A percentile compares a stretch with the other conserved stretches of the same genome.
Evolutionary conservation across 2,329 filamentous ascomycete species (phyloP).

Genomic region (Cucurbitaria berberidis): DNA sequence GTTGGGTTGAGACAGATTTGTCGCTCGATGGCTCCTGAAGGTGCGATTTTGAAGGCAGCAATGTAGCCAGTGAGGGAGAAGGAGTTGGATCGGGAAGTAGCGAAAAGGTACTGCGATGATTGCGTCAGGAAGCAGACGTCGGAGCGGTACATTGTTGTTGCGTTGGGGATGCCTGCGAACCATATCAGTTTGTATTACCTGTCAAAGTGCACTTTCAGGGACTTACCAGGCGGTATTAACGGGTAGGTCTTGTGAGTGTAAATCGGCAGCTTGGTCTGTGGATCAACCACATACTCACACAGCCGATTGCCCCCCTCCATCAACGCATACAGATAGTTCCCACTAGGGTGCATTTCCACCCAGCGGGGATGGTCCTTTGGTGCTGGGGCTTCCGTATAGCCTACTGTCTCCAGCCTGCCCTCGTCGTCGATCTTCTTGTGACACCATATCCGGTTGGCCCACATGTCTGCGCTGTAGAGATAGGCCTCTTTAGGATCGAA

Average conservation of each 20-base stretch:
- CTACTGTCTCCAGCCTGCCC: constrained; percentile 71
- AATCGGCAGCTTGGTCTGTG: constrained; percentile 72
- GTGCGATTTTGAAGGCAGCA: constrained; percentile 74
- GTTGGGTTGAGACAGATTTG: constrained; percentile 85
- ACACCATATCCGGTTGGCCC: constrained; percentile 82
- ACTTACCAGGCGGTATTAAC: constrained; percentile 75
- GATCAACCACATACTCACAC: constrained; percentile 81
- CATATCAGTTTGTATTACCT: constrained; percentile 1
- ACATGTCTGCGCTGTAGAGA: constrained; percentile 80
- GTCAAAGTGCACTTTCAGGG: background rate
- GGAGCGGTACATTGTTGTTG: constrained; percentile 73
- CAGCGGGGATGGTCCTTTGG: constrained; percentile 81
- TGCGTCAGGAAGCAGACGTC: constrained; percentile 79
- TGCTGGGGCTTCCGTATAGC: constrained; percentile 73
- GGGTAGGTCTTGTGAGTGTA: constrained; percentile 80
- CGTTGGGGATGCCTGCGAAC: constrained; percentile 51
- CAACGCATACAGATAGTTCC: constrained; percentile 80
- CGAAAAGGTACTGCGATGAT: constrained; percentile 78
- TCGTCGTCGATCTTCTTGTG: constrained; percentile 71
- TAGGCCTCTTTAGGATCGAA: constrained; percentile 76
- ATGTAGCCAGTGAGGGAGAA: constrained; percentile 81
- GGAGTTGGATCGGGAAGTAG: constrained; percentile 79
- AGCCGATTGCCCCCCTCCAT: constrained; percentile 91
- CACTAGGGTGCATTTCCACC: constrained; percentile 82
- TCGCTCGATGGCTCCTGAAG: constrained; percentile 72